Conservation (phyloP, 1,284 basidiomycete species). For the Ganoderma multipileum region DNA sequence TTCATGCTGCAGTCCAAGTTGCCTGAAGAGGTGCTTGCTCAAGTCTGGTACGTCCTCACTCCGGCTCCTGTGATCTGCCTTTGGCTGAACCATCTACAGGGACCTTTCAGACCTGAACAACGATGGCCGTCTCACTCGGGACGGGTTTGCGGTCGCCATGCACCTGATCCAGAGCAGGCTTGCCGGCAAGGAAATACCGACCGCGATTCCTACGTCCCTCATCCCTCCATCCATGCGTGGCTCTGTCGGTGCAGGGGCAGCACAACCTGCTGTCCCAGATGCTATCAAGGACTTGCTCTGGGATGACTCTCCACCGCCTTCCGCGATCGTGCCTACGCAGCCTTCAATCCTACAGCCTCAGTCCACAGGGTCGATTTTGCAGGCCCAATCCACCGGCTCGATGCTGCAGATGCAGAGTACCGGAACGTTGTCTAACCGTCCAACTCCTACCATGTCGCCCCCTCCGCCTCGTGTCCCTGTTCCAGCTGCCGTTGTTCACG, state of each 20-base stretch:
- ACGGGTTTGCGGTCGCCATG: conserved; percentile 97
- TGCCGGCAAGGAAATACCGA: conserved; percentile 84
- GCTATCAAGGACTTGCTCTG: conserved; percentile 54
- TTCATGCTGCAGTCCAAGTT: conserved; percentile 96
- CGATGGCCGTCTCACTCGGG: conserved; percentile 87
- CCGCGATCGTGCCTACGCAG: conserved; percentile 45
- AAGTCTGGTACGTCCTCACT: conserved; percentile 77
- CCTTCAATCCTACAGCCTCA: conserved; percentile 48
- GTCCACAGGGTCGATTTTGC: conserved; percentile 33
- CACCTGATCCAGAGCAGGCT: conserved; percentile 92
- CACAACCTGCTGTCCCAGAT: conserved; percentile 46
- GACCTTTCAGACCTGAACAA: conserved; percentile 94
- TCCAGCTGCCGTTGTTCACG: conserved; percentile 37
- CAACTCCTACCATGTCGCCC: conserved; percentile 33
- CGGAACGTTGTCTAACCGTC: conserved; percentile 21
- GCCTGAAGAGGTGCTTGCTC: conserved; percentile 85
- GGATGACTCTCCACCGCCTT: conserved; percentile 70
- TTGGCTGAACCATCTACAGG: conserved; percentile 54
- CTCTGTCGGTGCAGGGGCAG: conserved; percentile 35
- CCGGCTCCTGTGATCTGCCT: background rate
- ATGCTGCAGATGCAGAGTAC: conserved; percentile 6
- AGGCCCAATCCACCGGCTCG: conserved; percentile 3
- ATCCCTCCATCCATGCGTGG: conserved; percentile 83
- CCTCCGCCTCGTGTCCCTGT: conserved; percentile 32
- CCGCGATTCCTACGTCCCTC: conserved; percentile 73